Evolutionary conservation across 2,329 filamentous ascomycete genomes (phyloP), one percentile per base, ranked within the genome.

Genomic region (Pseudogymnoascus sp.): DNA sequence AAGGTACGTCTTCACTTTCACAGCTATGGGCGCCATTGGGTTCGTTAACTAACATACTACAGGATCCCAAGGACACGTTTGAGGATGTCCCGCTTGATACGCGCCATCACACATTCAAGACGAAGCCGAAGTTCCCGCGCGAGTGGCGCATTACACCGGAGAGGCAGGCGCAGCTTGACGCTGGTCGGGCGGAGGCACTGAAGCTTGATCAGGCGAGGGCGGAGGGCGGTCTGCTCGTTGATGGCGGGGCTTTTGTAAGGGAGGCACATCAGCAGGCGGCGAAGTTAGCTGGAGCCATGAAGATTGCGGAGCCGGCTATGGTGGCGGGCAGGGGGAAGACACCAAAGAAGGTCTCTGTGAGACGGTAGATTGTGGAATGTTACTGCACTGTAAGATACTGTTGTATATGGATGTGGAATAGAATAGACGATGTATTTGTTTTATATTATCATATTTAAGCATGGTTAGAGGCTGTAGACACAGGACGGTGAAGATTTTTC

Each of bases 71-170:
- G 38, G 93, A 99, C 68, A 89, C 83, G 10, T 97, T 97, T 70
- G 87, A 87, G 67, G 94, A 99, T 73, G 77, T 99, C 31, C 93
- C 94, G 2, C 82, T 97, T 59, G 92, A 99, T 72, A 87, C 91
- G 64, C 83, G 94, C 69, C 93, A 97, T 75, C 87, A 93, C 78
- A 87, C 83, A 71, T 80, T 83, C 65, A 89, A 88, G 78, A 74
- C 74, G 43, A 84, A 83, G 72, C 80, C 84, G 62, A 81, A 80
- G 66, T 97, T 97, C 75, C 94, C 94, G 2, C 81, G 85, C 68
- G 84, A 86, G 68, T 99, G 94, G 94, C 83, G 82, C 64, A 77
- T 99, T 81, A 92, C 89, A 1, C 77, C 83, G 55, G 80, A 89
- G 76, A 82, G 91, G 66, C 82, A 81, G 71, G 73, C 78, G 70